Evolutionary conservation across 1,284 basidiomycete species (phyloP), one percentile per base, ranked within the genome.

Genomic region (Vanrija pseudolonga): DNA sequence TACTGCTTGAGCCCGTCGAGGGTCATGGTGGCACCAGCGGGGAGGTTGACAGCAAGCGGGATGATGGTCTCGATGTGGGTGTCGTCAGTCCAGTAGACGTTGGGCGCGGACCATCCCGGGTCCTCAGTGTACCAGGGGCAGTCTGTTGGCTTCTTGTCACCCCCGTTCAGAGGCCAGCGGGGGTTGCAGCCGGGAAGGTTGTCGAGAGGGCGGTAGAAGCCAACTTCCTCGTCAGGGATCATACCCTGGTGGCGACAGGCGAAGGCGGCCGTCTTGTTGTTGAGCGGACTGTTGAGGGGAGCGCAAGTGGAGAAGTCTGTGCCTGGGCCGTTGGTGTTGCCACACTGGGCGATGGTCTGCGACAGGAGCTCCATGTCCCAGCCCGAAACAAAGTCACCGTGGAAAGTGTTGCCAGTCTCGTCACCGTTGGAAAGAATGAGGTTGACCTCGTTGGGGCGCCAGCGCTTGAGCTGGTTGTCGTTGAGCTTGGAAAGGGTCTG

Each of bases 321-420:
- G 3, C 45, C 47, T 7, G 28, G n/a, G 9, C 24, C 26, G 42
- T 23, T 49, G 24, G 40, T 42, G 26, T 60, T 48, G 45, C 67
- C 66, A 52, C 32, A 40, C n/a, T 65, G 37, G 52, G 73, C 64
- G 39, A 77, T 65, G 23, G 76, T 74, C 18, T 66, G 44, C 50
- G 74, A 66, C 4, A 45, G 42, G 14, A 55, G 32, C 8, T 24
- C 15, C 19, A 22, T 24, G 50, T 58, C 57, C 58, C 58, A 60
- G 11, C 70, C 70, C 26, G 65, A 62, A 43, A 63, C 46, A 53
- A 71, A 73, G 53, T 74, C 73, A n/a, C 61, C 73, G 53, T 73
- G 73, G 59, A 59, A 69, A 12, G 41, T 43, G 42, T 22, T 67
- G 22, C 23, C 22, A 7, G 23, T 44, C 22, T 22, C 20, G 42